These are phyloP conservation scores for Cryptosporidium ryanae DNA, from an alignment of 169 alveolate genomes.

Conservation along the genomic window DNA sequence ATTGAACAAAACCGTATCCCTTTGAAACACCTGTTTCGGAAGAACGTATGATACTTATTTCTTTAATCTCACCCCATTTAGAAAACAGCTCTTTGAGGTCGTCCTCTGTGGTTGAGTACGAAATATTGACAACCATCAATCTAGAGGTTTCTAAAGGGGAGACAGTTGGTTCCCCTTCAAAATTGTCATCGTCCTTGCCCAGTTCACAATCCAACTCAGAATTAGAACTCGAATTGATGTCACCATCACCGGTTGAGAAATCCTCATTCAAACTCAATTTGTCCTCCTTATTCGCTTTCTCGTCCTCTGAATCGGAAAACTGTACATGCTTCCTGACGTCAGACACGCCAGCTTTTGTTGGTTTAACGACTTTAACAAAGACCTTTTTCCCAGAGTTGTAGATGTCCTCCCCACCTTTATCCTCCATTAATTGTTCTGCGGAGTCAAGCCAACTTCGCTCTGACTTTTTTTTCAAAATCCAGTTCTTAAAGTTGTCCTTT, in stretches of 20 bases:
- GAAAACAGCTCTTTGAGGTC: constrained; percentile 83
- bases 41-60: constrained; percentile 74
- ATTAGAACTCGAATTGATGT: constrained; percentile 73
- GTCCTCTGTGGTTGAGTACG: constrained; percentile 89
- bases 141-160: constrained; percentile 80
- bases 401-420: neutral
- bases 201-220: constrained; percentile 45
- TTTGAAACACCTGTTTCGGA: constrained; percentile 74
- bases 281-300: constrained; percentile 48
- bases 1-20: constrained; percentile 85
- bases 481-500: constrained; percentile 13
- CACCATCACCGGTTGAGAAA: constrained; percentile 68
- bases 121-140: constrained; percentile 88
- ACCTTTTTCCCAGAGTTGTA: constrained; percentile 5
- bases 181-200: constrained; percentile 65
- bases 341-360: constrained; percentile 69
- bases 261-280: constrained; percentile 75
- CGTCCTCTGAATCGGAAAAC: constrained; percentile 54
- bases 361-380: constrained; percentile 44
- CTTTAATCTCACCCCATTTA: constrained; percentile 75
- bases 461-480: constrained; percentile 15
- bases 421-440: constrained; percentile 22
- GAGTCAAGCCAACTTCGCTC: constrained; percentile 62
- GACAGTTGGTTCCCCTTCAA: constrained; percentile 34
- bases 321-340: constrained; percentile 69